Conservation (phyloP, 331 rosid genomes). For the Rosa hybrid region DNA sequence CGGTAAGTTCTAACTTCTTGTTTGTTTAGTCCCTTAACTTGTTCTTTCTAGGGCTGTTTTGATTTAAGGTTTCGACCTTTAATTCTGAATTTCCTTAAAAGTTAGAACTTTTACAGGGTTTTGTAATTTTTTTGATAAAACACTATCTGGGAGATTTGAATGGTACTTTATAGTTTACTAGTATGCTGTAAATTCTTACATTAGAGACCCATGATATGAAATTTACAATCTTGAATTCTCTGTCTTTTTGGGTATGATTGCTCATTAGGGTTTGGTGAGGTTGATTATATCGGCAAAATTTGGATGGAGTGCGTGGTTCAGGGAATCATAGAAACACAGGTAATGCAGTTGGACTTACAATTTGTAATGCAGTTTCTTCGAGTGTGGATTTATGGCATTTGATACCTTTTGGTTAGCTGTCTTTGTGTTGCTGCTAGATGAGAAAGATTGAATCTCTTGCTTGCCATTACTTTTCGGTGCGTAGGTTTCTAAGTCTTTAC, state of each 20-base stretch:
- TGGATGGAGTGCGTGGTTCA: constrained; percentile 90
- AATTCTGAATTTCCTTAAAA: neutral
- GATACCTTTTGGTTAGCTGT: neutral
- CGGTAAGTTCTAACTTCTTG: neutral
- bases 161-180: neutral
- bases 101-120: neutral
- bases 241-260: neutral
- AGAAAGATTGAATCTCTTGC: neutral
- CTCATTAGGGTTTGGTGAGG: neutral
- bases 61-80: neutral
- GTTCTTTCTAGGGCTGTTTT: neutral
- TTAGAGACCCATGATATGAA: neutral
- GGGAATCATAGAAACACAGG: constrained; percentile 93
- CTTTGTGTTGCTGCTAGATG: neutral
- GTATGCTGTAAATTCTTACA: neutral
- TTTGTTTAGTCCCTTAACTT: no score
- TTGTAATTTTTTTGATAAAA: neutral
- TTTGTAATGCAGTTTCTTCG: neutral
- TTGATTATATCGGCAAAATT: neutral
- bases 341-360: constrained; percentile 1
- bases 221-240: neutral
- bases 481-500: neutral
- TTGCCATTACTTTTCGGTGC: neutral
- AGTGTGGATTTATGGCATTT: neutral
- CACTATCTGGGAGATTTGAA: neutral